Evolutionary conservation across 1,284 basidiomycete genomes (phyloP), one percentile per base, ranked within the genome.

Genomic region (Erythrobasidium hasegawianum): DNA sequence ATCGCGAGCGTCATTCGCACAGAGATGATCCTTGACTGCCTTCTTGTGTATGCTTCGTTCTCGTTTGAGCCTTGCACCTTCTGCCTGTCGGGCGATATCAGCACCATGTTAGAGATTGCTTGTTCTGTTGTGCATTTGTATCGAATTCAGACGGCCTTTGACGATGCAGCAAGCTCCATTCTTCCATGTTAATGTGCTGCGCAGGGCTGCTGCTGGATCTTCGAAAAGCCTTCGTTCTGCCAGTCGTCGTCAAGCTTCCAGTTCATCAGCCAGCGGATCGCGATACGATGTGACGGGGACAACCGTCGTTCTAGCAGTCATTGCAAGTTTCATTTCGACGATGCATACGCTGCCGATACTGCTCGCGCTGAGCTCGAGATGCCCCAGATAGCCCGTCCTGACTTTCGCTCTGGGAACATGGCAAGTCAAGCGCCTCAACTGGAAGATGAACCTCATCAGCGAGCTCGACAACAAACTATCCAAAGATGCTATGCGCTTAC

Each of bases 401-500:
- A 92, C 92, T 0, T 91, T 94, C 71, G 87, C 83, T n/a, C 81
- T 98, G 67, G 95, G 95, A 20, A 86, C 87, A 39, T 98, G 95
- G 96, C 95, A 99, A 76, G 73, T 85, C 33, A 83, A 90, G 73
- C 84, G 96, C 47, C 82, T 98, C 49, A 85, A 90, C 76, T 99
- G 96, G 96, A 99, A 99, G 78, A 81, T 97, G 33, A 84, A 85
- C 58, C 82, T 98, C 68, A 97, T 98, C 71, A 90, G 97, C 71
- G 91, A 97, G 75, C 82, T 98, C 49, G 89, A 97, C 75, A 86
- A 90, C 77, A 97, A 97, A 79, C 80, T 97, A 27, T 83, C 87
- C 68, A 83, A 87, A 29, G 84, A 85, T 39, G 89, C 96, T 0
- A 83, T 98, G 67, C 76, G 81, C 24, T 80, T 99, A 24, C 95